Conservation (phyloP, 1,284 basidiomycete genomes). For the Apiotrichum mycotoxinovorans region DNA sequence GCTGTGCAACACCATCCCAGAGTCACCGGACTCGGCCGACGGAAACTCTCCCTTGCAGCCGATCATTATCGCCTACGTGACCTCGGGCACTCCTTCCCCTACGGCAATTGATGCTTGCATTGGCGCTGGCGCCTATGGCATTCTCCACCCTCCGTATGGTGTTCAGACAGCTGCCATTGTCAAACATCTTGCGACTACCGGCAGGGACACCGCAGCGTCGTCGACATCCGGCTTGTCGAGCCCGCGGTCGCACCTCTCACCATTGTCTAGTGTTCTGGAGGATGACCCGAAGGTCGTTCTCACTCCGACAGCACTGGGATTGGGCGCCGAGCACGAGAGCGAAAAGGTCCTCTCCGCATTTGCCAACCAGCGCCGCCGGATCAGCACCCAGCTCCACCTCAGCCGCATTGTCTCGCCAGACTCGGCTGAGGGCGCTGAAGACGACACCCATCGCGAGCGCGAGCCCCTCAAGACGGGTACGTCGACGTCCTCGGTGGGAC, state of each 20-base stretch:
- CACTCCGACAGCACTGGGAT: conserved; percentile 38
- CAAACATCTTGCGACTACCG: conserved; percentile 31
- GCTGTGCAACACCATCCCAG: conserved; percentile 40
- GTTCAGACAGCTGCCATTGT: conserved; percentile 26
- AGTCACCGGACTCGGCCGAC: conserved; percentile 32
- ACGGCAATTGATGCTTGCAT: conserved; percentile 37
- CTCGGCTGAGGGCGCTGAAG: background rate
- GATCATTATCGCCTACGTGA: conserved; percentile 45
- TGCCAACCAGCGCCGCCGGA: conserved; percentile 2
- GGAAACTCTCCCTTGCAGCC: conserved; percentile 22
- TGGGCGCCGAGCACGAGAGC: conserved; percentile 41
- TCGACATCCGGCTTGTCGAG: conserved; percentile 13
- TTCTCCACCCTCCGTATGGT: conserved; percentile 46
- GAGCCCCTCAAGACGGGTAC: background rate
- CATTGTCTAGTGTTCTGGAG: conserved; percentile 9
- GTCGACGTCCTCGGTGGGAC: background rate
- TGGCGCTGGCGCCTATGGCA: conserved; percentile 41
- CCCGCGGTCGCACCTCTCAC: conserved; percentile 5
- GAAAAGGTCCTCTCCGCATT: conserved; percentile 32
- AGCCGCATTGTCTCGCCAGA: conserved; percentile 6
- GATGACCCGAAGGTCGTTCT: conserved; percentile 32
- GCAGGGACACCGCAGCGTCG: conserved; percentile 21
- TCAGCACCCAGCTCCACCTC: conserved; percentile 12
- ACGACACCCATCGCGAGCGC: background rate
- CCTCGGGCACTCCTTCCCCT: conserved; percentile 37